Percentiles rank a stretch among this genome's conserved stretches.
phyloP scores from a whole-genome alignment of 108 stramenopile genomes.

The Cylindrotheca closterium region DNA sequence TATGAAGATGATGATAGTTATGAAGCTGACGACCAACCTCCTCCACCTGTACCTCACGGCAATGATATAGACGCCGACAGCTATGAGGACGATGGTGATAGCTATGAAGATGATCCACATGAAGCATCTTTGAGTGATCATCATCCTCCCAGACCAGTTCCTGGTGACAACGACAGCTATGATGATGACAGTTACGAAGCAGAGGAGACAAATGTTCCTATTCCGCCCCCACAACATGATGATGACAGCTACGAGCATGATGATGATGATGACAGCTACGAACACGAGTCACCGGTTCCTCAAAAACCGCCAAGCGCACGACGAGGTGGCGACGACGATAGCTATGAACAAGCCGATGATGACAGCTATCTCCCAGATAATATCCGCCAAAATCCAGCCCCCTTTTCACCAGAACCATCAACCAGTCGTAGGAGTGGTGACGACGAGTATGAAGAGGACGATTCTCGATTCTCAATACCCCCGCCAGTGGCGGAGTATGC shows the following conservation, averaged over 20 bases:
- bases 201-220: background rate
- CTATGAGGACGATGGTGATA: slow-evolving; percentile 3
- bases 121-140: too few relatives aligned
- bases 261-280: background rate
- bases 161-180: background rate
- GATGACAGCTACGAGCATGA: background rate
- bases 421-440: background rate
- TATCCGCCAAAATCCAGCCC: too few relatives aligned
- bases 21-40: too few relatives aligned
- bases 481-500: too few relatives aligned
- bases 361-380: background rate
- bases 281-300: too few relatives aligned
- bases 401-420: too few relatives aligned
- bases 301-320: too few relatives aligned
- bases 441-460: background rate
- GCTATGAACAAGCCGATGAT: background rate
- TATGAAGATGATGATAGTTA: background rate
- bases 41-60: too few relatives aligned
- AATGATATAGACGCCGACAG: background rate
- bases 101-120: slow-evolving; percentile 1
- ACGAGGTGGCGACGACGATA: background rate
- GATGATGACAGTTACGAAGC: background rate
- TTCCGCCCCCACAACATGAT: too few relatives aligned
- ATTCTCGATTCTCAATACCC: too few relatives aligned
- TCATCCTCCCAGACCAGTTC: too few relatives aligned